Base-by-base conservation (phyloP, 306 rosid genomes). In the Quercus aquifolioides region DNA sequence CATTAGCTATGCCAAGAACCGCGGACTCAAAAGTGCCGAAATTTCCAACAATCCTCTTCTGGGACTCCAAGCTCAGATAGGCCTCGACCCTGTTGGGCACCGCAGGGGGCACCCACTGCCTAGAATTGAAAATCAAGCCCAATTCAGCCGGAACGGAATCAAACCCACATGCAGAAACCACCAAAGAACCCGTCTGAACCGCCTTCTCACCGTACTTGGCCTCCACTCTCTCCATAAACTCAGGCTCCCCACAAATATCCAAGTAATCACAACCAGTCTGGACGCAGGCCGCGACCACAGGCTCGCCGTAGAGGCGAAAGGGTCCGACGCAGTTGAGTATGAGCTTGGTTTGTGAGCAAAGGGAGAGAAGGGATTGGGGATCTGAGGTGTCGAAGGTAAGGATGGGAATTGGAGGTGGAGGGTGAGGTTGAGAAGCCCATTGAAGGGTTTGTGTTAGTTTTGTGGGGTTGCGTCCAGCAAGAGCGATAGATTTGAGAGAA, bases 321-420 rank as follows among this genome's bases (percentile, higher is more conserved):
- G 98, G 98, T 0, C 98, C 98, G 10, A 92, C 98, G 75, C 98
- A 94, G 83, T 88, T 94, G 90, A 94, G 94, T 56, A 94, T 71
- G 75, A 94, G 89, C 70, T 83, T 88, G 55, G 98, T 85, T n/a
- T 75, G 85, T 74, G 35, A 15, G 81, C 97, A 91, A 80, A 94
- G 88, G 30, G 79, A 35, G 80, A 33, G 91, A 77, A 94, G 92
- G 73, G 99, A 91, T 0, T 76, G 25, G 0, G 88, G 79, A 72
- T 90, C 91, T 78, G 91, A 11, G 30, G 90, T 86, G 85, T 92
- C 92, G 74, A 94, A 94, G 55, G 83, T 31, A 68, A 91, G 77
- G 46, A 92, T 80, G 14, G 97, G 91, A 52, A 91, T 78, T 0
- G 69, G n/a, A 11, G 92, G 94, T 0, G 97, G 87, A 1, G 91